A percentile compares a stretch with the other conserved stretches of the same genome.
Evolutionary conservation across 306 rosid species (phyloP).

Genomic region (Citrullus mucosospermus): DNA sequence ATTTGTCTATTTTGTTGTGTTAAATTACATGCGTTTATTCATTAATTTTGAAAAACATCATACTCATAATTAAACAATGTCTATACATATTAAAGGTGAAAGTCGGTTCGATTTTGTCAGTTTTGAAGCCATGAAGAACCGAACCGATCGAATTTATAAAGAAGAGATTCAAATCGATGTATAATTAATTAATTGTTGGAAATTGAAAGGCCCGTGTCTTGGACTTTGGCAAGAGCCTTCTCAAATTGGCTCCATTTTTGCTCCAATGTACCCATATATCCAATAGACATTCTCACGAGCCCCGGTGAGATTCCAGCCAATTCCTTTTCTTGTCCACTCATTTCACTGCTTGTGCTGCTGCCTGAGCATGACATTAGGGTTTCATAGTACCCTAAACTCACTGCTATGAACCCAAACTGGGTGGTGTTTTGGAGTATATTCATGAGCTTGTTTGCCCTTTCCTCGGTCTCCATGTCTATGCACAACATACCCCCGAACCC

Average conservation of each 20-base stretch:
- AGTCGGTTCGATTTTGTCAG: too few species aligned
- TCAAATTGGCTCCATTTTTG: conserved; percentile 82
- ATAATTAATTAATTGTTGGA: not conserved
- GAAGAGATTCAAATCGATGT: too few species aligned
- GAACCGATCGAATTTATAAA: too few species aligned
- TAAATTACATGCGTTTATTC: too few species aligned
- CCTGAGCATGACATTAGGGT: conserved; percentile 95
- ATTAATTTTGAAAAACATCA: too few species aligned
- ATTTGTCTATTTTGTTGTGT: too few species aligned
- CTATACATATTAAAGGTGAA: too few species aligned
- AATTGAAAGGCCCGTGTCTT: conserved; percentile 9
- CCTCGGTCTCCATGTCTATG: conserved; percentile 84
- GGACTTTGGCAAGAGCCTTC: conserved; percentile 50
- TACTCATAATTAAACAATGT: too few species aligned
- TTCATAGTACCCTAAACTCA: conserved; percentile 86
- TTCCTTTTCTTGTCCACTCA: conserved; percentile 40
- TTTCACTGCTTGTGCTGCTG: conserved; percentile 82
- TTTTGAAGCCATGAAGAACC: too few species aligned
- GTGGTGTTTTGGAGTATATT: conserved; percentile 46
- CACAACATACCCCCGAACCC: conserved; percentile 81
- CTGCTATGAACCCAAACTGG: conserved; percentile 93
- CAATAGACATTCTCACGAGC: conserved; percentile 65
- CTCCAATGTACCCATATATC: conserved; percentile 73
- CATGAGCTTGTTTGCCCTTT: conserved; percentile 71
- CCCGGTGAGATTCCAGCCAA: conserved; percentile 90